These are phyloP conservation scores for Coniferiporia weirii DNA, from an alignment of 1,284 basidiomycete species.

Conservation along the genomic window DNA sequence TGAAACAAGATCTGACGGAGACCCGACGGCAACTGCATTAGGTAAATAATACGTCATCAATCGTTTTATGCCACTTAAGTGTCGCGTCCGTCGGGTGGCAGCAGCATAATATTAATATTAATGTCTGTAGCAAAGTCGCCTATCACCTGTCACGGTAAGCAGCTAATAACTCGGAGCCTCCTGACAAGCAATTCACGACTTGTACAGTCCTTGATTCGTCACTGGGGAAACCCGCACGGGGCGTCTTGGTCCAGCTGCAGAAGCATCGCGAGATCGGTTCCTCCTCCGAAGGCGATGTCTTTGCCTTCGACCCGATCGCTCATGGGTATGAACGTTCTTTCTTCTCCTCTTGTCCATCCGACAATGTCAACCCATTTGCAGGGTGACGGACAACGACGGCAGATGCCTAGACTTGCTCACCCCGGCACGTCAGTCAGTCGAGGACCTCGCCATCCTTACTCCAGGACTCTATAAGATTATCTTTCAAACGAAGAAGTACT, in stretches of 20 bases:
- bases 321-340: slow-evolving; percentile 27
- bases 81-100: too few species aligned
- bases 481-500: slow-evolving; percentile 83
- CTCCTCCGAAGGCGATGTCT: slow-evolving; percentile 14
- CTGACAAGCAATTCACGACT: background rate
- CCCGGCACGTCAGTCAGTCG: slow-evolving; percentile 9
- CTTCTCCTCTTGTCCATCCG: background rate
- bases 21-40: too few species aligned
- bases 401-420: slow-evolving; percentile 17
- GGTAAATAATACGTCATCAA: background rate
- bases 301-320: slow-evolving; percentile 27
- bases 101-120: too few species aligned
- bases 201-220: slow-evolving; percentile 41
- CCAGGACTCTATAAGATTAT: slow-evolving; percentile 74
- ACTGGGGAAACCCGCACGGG: slow-evolving; percentile 36
- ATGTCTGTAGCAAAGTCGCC: slow-evolving; percentile 29
- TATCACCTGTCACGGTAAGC: slow-evolving; percentile 44
- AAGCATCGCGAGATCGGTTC: slow-evolving; percentile 20
- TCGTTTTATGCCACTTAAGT: too few species aligned
- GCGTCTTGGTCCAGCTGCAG: slow-evolving; percentile 30
- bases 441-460: slow-evolving; percentile 7
- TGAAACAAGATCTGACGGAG: too few species aligned
- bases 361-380: background rate
- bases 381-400: slow-evolving; percentile 15
- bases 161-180: background rate